Base-by-base conservation (phyloP, 2,329 filamentous ascomycete species). In the Pyrenophora graminea region DNA sequence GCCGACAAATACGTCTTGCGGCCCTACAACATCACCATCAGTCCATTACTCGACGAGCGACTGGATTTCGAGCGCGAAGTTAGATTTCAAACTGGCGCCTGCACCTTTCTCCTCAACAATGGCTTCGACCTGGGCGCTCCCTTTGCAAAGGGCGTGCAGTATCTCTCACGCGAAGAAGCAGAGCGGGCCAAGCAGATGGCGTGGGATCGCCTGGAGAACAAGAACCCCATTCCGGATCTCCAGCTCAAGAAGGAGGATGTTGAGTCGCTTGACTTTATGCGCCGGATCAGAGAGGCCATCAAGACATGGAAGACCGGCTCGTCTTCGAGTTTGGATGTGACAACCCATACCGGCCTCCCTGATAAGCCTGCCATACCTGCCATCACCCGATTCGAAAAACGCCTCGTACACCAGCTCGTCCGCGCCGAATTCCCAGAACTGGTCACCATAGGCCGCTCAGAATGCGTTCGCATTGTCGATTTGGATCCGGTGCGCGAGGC, bases 321-420 rank as follows among this genome's bases (percentile, higher is more conserved):
- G 7, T 47, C 48, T 2, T 31, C 48, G 2, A 55, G 25, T 6
- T 53, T 74, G 6, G 60, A 69, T 9, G 66, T 74, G 41, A 68
- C 67, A 3, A 65, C 66, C 2, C 58, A 63, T 17, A 70, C 68
- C 9, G 70, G 69, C 3, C 48, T 63, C 5, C 34, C 55, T 19
- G 48, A 55, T 2, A 51, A 53, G 30, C 61, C 67, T 3, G 9
- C 23, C 2, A 32, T 54, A 1, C 54, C 51, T 15, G 55, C 50
- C 15, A 70, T 74, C 12, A 68, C 56, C 13, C 62, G 79, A 0
- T 88, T 82, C 59, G 85, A 89, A 64, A 84, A 85, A 66, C 78
- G 84, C 30, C 75, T 89, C 5, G 79, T 89, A 1, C 83, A 89
- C 63, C 85, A 88, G 59, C 74, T 88, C 10, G 78, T 89, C n/a